These are phyloP conservation scores for Tetragonia tetragonoides DNA, from an alignment of 148 eudicot species.

Conservation along the genomic window DNA sequence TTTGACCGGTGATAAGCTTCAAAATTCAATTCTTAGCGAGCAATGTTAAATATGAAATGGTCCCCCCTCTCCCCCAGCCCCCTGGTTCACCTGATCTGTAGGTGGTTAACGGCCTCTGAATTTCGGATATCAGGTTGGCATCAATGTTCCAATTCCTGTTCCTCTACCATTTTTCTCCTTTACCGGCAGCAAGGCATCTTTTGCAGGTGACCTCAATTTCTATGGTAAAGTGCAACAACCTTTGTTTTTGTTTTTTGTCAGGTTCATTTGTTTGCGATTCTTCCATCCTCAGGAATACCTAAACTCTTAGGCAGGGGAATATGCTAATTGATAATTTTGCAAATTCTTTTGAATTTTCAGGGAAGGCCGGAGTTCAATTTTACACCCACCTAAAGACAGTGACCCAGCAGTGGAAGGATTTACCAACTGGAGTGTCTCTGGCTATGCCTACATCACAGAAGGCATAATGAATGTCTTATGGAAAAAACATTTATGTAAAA, in stretches of 20 bases:
- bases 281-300: neutral
- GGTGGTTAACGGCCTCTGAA: neutral
- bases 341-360: slow-evolving; percentile 32
- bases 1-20: too few relatives aligned
- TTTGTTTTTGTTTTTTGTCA: neutral
- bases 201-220: slow-evolving; percentile 98
- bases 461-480: slow-evolving; percentile 26
- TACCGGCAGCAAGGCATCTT: slow-evolving; percentile 95
- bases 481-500: neutral
- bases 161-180: slow-evolving; percentile 96
- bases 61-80: too few relatives aligned
- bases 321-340: neutral
- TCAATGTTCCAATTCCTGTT: slow-evolving; percentile 95
- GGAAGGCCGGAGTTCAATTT: slow-evolving; percentile 94
- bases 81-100: neutral
- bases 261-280: neutral
- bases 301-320: too few relatives aligned
- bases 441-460: slow-evolving; percentile 99
- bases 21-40: too few relatives aligned
- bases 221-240: slow-evolving; percentile 49
- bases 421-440: slow-evolving; percentile 69
- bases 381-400: slow-evolving; percentile 88
- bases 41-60: neutral
- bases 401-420: slow-evolving; percentile 97
- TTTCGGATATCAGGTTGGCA: slow-evolving; percentile 67